phyloP scores from a whole-genome alignment of 345 rosid genomes.

The Gossypium turneri region DNA sequence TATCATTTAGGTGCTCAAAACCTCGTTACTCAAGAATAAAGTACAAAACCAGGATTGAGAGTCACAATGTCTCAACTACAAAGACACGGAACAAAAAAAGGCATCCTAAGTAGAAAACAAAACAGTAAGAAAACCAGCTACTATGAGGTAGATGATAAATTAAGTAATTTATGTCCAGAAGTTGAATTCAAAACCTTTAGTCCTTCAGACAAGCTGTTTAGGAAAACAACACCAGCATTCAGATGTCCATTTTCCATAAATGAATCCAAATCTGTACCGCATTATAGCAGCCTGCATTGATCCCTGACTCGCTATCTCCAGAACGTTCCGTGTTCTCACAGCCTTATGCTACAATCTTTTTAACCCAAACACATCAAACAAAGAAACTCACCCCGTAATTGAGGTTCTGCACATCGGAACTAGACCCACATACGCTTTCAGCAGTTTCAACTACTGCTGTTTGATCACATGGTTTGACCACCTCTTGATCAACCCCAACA shows the following conservation, averaged over 20 bases:
- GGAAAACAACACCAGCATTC: constrained; percentile 29
- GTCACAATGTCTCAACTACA: constrained; percentile 12
- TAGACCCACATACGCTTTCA: constrained; percentile 30
- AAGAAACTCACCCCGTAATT: constrained; percentile 48
- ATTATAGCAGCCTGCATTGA: constrained; percentile 47
- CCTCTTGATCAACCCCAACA: constrained; percentile 40
- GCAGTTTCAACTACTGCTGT: constrained; percentile 31
- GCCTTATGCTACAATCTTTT: constrained; percentile 31
- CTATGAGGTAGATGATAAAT: neutral
- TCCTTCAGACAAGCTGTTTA: constrained; percentile 42
- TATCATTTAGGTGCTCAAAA: neutral
- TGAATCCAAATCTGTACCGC: constrained; percentile 32
- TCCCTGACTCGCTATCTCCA: constrained; percentile 36
- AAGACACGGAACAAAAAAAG: neutral
- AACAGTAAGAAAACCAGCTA: neutral
- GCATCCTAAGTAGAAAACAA: neutral
- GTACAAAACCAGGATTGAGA: constrained; percentile 11
- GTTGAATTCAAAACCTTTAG: constrained; percentile 46
- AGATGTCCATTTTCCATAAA: constrained; percentile 36
- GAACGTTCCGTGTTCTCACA: constrained; percentile 24
- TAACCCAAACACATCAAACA: constrained; percentile 38
- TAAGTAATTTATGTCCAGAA: constrained; percentile 8
- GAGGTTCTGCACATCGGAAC: constrained; percentile 39
- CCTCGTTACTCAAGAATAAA: neutral
- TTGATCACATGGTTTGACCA: constrained; percentile 36